Evolutionary conservation across 2,329 filamentous ascomycete species (phyloP), one percentile per base, ranked within the genome.

Genomic region (Monosporascus sp.): DNA sequence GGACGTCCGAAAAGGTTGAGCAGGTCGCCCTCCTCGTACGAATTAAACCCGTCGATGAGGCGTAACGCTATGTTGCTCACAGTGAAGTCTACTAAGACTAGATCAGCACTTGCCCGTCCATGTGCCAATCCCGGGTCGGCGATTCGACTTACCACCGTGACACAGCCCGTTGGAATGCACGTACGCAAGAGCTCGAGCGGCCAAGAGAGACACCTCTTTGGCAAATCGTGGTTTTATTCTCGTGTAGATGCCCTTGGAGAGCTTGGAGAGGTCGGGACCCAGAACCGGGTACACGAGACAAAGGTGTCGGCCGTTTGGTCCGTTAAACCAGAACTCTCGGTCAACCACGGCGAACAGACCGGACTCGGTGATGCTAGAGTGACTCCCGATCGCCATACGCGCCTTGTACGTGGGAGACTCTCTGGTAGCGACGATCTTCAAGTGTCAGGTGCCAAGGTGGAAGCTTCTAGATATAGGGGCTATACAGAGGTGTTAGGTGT

Each of bases 291-390:
- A 52, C n/a, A 67, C 63, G 22, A 65, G 48, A 43, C 62, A 65
- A 19, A 65, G 41, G 49, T 66, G 65, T 14, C 26, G 38, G n/a
- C 63, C 63, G 40, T 67, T 66, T 37, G 62, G 60, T 1, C 62
- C 63, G 7, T 64, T 52, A 35, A 66, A 44, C 5, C 38, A 52
- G 45, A 60, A 62, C 14, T 54, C 48, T 48, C 43, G 52, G 38
- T 52, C 44, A 7, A 40, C 47, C n/a, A 58, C 40, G 8, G 26
- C 51, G 48, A 55, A 54, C 52, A 19, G 20, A 27, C 38, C 11
- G 24, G 48, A 53, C 16, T 20, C 40, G n/a, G 31, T 38, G 14
- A n/a, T 14, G 17, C n/a, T n/a, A 38, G 41, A 47, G 51, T 38
- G 41, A 31, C 37, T 37, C 49, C 20, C 48, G 49, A 35, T 37